These are phyloP conservation scores for Spatholobus suberectus DNA, from an alignment of 306 rosid genomes.

Conservation along the genomic window DNA sequence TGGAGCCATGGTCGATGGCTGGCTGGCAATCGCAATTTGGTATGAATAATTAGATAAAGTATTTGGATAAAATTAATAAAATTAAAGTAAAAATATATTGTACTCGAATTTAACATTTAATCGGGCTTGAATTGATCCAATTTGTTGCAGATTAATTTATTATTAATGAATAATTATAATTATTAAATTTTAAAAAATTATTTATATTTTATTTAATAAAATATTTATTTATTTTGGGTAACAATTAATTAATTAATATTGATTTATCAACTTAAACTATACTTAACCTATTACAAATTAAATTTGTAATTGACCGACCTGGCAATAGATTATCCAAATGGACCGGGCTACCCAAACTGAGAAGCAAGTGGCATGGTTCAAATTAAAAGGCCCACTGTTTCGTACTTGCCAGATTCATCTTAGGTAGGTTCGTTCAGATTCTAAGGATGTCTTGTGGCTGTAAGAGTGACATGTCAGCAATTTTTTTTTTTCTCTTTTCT, in stretches of 20 bases:
- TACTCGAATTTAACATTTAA: background rate
- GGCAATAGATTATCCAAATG: background rate
- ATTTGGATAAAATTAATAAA: background rate
- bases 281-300: background rate
- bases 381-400: background rate
- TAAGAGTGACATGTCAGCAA: constrained; percentile 63
- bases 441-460: constrained; percentile 50
- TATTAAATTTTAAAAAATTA: background rate
- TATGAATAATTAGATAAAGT: no score
- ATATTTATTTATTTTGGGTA: background rate
- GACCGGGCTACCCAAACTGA: background rate
- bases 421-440: constrained; percentile 32
- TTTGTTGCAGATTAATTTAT: background rate
- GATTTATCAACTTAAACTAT: background rate
- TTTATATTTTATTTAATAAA: background rate
- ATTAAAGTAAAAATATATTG: background rate
- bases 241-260: background rate
- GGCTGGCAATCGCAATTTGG: no score
- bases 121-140: background rate
- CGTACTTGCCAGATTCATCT: background rate
- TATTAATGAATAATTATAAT: no score
- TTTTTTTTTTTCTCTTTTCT: background rate
- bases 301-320: background rate
- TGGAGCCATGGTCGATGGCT: no score
- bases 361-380: background rate